Conservation (phyloP, 2,329 filamentous ascomycete species). For the Pyrenophora teres region DNA sequence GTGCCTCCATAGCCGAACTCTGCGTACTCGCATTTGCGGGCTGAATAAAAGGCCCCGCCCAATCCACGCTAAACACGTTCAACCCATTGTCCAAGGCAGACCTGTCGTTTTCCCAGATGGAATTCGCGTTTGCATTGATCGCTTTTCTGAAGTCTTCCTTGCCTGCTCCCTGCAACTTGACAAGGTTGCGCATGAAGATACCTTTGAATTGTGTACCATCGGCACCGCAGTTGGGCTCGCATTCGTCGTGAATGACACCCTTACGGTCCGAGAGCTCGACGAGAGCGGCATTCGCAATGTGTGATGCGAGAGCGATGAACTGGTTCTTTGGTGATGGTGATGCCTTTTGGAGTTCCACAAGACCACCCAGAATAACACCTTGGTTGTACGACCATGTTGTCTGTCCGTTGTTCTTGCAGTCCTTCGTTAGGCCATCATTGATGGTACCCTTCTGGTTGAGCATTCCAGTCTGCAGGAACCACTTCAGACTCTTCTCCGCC, state of each 20-base stretch:
- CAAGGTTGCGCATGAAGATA: conserved; percentile 68
- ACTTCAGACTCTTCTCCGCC: conserved; percentile 56
- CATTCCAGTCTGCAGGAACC: conserved; percentile 57
- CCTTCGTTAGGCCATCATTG: conserved; percentile 58
- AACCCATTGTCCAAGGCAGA: conserved; percentile 44
- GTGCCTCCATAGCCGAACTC: conserved; percentile 67
- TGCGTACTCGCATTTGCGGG: conserved; percentile 64
- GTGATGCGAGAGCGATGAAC: conserved; percentile 44
- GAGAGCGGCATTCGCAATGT: conserved; percentile 49
- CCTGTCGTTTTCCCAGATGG: conserved; percentile 66
- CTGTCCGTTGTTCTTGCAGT: conserved; percentile 59
- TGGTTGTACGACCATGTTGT: conserved; percentile 62
- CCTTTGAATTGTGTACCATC: conserved; percentile 72
- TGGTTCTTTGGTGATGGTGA: conserved; percentile 32
- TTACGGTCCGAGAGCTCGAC: conserved; percentile 41
- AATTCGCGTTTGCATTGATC: conserved; percentile 65
- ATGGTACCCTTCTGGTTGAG: conserved; percentile 56
- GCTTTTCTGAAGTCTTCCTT: conserved; percentile 60
- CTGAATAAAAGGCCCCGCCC: conserved; percentile 63
- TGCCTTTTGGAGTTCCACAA: conserved; percentile 58
- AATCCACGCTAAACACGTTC: conserved; percentile 61
- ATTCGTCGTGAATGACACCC: conserved; percentile 50
- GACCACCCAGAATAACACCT: conserved; percentile 63
- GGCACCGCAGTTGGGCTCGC: conserved; percentile 46
- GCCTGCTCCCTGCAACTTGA: conserved; percentile 59